A percentile compares a stretch with the other conserved stretches of the same genome.
Evolutionary conservation across 441 rosid genomes (phyloP).

Genomic region (Populus hybrid): DNA sequence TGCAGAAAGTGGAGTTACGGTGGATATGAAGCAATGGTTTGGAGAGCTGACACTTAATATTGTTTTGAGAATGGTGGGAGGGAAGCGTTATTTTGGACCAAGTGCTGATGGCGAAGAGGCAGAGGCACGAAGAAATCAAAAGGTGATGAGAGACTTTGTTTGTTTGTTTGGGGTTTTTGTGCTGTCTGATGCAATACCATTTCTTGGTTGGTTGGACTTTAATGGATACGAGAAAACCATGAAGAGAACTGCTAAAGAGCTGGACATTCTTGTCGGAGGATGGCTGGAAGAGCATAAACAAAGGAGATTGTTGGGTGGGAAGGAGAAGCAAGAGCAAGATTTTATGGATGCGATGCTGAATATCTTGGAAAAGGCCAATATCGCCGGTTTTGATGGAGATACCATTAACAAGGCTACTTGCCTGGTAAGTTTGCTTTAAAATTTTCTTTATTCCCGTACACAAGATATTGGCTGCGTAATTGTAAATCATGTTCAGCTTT

Average conservation of each 20-base stretch:
- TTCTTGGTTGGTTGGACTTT: constrained; percentile 25
- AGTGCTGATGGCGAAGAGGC: constrained; percentile 4
- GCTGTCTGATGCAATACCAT: constrained; percentile 25
- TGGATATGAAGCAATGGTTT: constrained; percentile 26
- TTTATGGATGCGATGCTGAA: constrained; percentile 28
- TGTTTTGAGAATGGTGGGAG: constrained; percentile 15
- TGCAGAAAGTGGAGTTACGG: constrained; percentile 1
- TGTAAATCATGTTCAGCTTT: too few relatives aligned
- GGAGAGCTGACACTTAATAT: constrained; percentile 24
- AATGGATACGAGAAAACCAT: constrained; percentile 21
- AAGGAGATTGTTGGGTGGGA: neutral
- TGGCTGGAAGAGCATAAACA: constrained; percentile 21
- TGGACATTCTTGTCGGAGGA: constrained; percentile 17
- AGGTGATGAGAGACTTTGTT: constrained; percentile 2
- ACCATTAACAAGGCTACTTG: constrained; percentile 3
- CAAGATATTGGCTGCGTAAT: too few relatives aligned
- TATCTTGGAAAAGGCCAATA: neutral
- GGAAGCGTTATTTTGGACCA: constrained; percentile 11
- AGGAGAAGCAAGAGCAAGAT: constrained; percentile 17
- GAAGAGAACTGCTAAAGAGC: constrained; percentile 21
- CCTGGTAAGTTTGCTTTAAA: too few relatives aligned
- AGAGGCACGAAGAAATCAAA: constrained; percentile 9
- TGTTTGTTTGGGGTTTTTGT: constrained; percentile 16
- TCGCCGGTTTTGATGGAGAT: constrained; percentile 17
- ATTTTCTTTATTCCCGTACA: too few relatives aligned